These are phyloP conservation scores for Pyronema omphalodes DNA, from an alignment of 495 filamentous ascomycete genomes.

Conservation along the genomic window DNA sequence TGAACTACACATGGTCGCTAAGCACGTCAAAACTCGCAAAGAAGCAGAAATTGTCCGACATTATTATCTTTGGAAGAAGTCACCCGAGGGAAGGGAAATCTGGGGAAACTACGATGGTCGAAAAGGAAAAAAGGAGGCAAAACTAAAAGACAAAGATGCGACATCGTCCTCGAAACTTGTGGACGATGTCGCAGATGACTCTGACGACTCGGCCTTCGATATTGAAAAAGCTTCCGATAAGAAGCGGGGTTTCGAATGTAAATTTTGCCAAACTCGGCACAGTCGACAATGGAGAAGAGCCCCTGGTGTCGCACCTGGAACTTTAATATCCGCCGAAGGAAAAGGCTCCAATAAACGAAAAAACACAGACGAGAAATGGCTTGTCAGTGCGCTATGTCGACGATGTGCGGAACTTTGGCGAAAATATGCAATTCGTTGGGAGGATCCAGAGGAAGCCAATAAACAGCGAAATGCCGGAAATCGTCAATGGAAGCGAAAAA, in stretches of 20 bases:
- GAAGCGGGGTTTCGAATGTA: slow-evolving; percentile 81
- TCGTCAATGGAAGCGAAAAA: slow-evolving; percentile 66
- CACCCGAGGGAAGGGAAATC: slow-evolving; percentile 59
- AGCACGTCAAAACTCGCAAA: slow-evolving; percentile 64
- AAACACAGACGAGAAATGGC: slow-evolving; percentile 54
- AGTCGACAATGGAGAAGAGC: slow-evolving; percentile 88
- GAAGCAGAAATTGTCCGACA: slow-evolving; percentile 68
- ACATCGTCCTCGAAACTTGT: slow-evolving; percentile 49
- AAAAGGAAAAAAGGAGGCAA: slow-evolving; percentile 72
- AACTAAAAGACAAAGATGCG: slow-evolving; percentile 39
- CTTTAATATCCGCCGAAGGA: slow-evolving; percentile 49
- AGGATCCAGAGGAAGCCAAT: slow-evolving; percentile 79
- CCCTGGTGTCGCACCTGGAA: slow-evolving; percentile 53
- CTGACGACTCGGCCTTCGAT: slow-evolving; percentile 94
- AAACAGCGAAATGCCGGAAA: slow-evolving; percentile 74
- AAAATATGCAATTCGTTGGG: slow-evolving; percentile 87
- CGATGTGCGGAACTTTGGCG: slow-evolving; percentile 86
- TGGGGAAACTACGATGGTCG: slow-evolving; percentile 78
- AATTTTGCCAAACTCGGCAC: slow-evolving; percentile 63
- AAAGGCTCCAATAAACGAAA: slow-evolving; percentile 33
- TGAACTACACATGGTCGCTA: slow-evolving; percentile 64
- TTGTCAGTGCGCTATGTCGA: slow-evolving; percentile 69
- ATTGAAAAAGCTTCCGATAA: slow-evolving; percentile 59
- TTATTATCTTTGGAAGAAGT: slow-evolving; percentile 98
- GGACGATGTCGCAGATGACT: slow-evolving; percentile 81